Evolutionary conservation across 345 rosid species (phyloP), one percentile per base, ranked within the genome.

Genomic region (Moricandia arvensis): DNA sequence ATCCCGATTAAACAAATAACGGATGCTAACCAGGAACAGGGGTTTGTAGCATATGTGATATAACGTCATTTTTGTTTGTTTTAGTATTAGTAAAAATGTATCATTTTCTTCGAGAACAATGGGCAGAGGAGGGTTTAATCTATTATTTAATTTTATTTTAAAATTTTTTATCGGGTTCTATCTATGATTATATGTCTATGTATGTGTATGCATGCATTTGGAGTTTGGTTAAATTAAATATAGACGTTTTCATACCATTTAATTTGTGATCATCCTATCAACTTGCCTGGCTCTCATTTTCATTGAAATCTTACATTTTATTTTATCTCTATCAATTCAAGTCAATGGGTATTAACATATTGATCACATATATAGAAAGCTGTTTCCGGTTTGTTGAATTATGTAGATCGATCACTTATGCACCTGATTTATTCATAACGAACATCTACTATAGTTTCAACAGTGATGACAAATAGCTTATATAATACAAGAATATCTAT

Each of bases 1-100:
- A 49, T 72, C 51, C 38, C 41, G 27, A 71, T n/a, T 61, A 71
- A 65, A 45, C 41, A 59, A 77, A 65, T 59, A 45, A 64, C 37
- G 73, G 69, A 66, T 4, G 80, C 66, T 58, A 9, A 63, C 51
- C 54, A 63, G 75, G 58, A 57, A 59, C 66, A 77, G 72, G 64
- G 53, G 80, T 47, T 77, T 71, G 76, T 71, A 71, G 72, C 38
- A 61, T 76, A 69, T 63, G 71, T 69, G 9, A 70, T 63, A 76
- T 76, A 76, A 18, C 33, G 55, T 75, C 37, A 69, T 62, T 76
- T 66, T 58, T 8, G 1, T 61, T 53, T 68, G 59, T 1, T 38
- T 45, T 68, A 26, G 38, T 51, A 27, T 49, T 59, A 24, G 60
- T 59, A 45, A 59, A 66, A 12, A 15, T 59, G 62, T 75, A 68